A percentile compares a stretch with the other conserved stretches of the same genome.
Evolutionary conservation across 306 rosid species (phyloP).

Genomic region (Sindora glabra): DNA sequence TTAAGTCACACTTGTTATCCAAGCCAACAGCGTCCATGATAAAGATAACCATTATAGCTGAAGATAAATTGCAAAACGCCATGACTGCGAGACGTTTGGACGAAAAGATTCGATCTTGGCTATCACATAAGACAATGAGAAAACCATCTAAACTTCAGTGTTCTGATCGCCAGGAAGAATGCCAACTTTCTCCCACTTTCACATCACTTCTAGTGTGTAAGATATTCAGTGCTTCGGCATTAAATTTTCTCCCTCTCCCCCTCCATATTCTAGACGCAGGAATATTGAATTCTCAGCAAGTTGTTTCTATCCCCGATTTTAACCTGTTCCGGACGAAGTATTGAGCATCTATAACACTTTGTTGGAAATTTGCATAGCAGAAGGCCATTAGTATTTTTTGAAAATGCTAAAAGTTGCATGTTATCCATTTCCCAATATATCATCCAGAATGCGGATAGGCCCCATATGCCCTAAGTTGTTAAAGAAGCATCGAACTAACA

Average conservation of each 20-base stretch:
- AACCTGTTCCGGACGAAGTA: background rate
- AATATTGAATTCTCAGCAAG: background rate
- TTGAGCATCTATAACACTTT: background rate
- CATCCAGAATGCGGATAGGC: conserved; percentile 67
- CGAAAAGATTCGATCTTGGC: background rate
- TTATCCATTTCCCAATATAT: conserved; percentile 40
- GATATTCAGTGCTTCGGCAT: background rate
- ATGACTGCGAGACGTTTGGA: background rate
- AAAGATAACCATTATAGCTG: background rate
- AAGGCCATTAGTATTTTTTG: background rate
- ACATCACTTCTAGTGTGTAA: background rate
- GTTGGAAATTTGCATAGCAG: background rate
- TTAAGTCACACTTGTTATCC: background rate
- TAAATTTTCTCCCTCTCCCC: background rate
- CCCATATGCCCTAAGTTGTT: conserved; percentile 70
- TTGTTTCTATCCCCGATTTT: background rate
- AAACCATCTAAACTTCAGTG: background rate
- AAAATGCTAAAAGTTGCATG: background rate
- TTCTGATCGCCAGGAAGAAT: background rate
- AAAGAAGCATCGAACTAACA: conserved; percentile 61
- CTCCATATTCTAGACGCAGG: background rate
- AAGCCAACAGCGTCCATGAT: background rate
- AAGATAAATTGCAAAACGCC: background rate
- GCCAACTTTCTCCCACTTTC: background rate
- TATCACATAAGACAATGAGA: background rate